Base-by-base conservation (phyloP, 2,329 filamentous ascomycete genomes). In the Rasamsonia emersonii region DNA sequence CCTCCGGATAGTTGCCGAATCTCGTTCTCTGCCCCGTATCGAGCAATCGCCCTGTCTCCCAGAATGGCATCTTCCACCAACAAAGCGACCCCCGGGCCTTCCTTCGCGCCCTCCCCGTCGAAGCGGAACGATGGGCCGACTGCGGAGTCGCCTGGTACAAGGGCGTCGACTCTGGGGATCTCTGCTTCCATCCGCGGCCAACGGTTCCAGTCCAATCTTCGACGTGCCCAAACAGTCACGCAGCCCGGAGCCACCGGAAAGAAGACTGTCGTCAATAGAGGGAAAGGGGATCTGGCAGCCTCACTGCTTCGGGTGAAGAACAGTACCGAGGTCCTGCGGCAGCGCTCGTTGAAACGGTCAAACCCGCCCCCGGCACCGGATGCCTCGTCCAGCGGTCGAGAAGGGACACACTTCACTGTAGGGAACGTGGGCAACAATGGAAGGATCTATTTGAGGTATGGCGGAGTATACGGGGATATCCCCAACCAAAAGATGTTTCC, bases 391-490 rank as follows among this genome's bases (percentile, higher is more conserved):
- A 75, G 67, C 33, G 71, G 73, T 19, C 70, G 78, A 38, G 75
- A 79, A 52, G 79, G 77, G 29, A 73, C 79, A 33, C 77, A 84
- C 49, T 88, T 89, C 53, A 78, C 81, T 2, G 83, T 89, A 33
- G 77, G 79, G 30, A 88, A 86, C 56, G 82, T 89, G 38, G 82
- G 82, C 15, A 83, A 86, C 53, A 86, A 86, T 59, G 83, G 83
- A 23, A 77, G 79, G 53, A 84, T 89, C 57, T 89, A 86, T 58
- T 56, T 89, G 44, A 82, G 81, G 81, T 88, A 75, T 13, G 24
- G 32, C 5, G n/a, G 15, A 11, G 31, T 24, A 18, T 18, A 24
- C 36, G 33, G 34, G 25, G 17, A 27, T 35, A 33, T 27, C 37
- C 37, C 42, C 37, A 27, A 16, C 14, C 29, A 26, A 26, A 26